phyloP scores from a whole-genome alignment of 2,329 filamentous ascomycete species.

The Arthrobotrys sphaeroides region DNA sequence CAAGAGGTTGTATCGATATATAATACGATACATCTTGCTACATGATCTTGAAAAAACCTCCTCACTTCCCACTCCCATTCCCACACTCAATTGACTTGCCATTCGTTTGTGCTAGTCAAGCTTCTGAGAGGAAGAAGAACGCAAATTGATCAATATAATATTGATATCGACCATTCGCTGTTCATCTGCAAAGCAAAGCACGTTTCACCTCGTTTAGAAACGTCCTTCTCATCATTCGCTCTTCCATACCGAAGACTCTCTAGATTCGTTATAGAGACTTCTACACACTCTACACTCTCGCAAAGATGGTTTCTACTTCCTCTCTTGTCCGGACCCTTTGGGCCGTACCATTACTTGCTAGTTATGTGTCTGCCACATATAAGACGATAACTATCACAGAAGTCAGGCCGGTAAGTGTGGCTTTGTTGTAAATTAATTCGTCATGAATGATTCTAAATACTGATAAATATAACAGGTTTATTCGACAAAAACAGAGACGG shows the following conservation, averaged over 20 bases:
- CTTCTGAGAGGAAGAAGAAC: constrained; percentile 22
- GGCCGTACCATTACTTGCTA: constrained; percentile 25
- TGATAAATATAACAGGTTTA: constrained; percentile 15
- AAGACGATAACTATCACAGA: constrained; percentile 30
- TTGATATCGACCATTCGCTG: constrained; percentile 35
- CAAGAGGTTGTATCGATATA: constrained; percentile 31
- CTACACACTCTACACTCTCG: not conserved
- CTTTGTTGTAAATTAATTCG: not conserved
- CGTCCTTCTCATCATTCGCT: constrained; percentile 41
- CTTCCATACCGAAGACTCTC: constrained; percentile 6
- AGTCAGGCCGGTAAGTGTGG: constrained; percentile 20
- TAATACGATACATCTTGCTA: constrained; percentile 17
- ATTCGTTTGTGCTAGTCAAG: constrained; percentile 48
- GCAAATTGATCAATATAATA: constrained; percentile 3
- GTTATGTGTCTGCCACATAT: constrained; percentile 22
- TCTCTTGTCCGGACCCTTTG: constrained; percentile 18
- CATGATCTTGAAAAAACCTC: not conserved
- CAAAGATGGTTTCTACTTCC: constrained; percentile 41
- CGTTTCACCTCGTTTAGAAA: constrained; percentile 43
- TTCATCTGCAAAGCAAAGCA: constrained; percentile 13
- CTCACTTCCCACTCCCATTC: constrained; percentile 5
- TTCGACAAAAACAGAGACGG: constrained; percentile 21
- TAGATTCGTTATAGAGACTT: constrained; percentile 46
- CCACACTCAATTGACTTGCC: constrained; percentile 37
- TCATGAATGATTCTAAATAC: not conserved